Evolutionary conservation across 1,139 yeast species (phyloP).

Genomic region (Hemisphaericaspora xylanilytica): DNA sequence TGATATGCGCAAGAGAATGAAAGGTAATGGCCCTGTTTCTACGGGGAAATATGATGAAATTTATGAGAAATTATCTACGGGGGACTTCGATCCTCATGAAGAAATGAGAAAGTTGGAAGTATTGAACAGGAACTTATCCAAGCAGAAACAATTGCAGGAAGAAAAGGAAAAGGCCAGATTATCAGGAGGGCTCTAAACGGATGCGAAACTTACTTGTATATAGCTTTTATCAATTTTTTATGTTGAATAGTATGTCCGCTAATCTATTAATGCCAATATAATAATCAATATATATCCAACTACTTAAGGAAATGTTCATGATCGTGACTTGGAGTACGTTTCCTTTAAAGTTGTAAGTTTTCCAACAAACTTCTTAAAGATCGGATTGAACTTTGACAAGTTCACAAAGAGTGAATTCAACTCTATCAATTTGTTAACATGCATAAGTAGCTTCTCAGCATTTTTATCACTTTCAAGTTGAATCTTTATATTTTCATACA

Average conservation of each 20-base stretch:
- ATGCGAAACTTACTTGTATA: conserved; percentile 4
- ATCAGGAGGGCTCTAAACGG: conserved; percentile 4
- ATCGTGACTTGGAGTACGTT: conserved; percentile 1
- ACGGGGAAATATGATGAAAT: conserved; percentile 91
- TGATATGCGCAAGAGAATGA: conserved; percentile 87
- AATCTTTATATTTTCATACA: conserved; percentile 33
- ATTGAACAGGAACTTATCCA: conserved; percentile 47
- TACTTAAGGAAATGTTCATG: not conserved
- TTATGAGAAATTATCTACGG: conserved; percentile 71
- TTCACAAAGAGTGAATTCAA: conserved; percentile 53
- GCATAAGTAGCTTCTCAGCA: conserved; percentile 27
- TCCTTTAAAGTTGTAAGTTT: conserved; percentile 11
- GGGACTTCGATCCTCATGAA: conserved; percentile 76
- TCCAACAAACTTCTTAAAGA: conserved; percentile 39
- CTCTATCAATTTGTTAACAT: conserved; percentile 44
- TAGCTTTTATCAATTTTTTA: not conserved
- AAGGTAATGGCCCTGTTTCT: conserved; percentile 91
- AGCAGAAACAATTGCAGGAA: conserved; percentile 26
- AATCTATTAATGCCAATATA: too few species aligned
- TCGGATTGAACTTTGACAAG: conserved; percentile 45
- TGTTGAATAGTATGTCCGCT: not conserved
- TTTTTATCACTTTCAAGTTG: conserved; percentile 9
- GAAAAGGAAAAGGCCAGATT: conserved; percentile 17
- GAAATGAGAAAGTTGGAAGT: conserved; percentile 70
- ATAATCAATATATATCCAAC: too few species aligned